Base-by-base conservation (phyloP, 176 grass and related monocot genomes). In the Paspalum vaginatum region DNA sequence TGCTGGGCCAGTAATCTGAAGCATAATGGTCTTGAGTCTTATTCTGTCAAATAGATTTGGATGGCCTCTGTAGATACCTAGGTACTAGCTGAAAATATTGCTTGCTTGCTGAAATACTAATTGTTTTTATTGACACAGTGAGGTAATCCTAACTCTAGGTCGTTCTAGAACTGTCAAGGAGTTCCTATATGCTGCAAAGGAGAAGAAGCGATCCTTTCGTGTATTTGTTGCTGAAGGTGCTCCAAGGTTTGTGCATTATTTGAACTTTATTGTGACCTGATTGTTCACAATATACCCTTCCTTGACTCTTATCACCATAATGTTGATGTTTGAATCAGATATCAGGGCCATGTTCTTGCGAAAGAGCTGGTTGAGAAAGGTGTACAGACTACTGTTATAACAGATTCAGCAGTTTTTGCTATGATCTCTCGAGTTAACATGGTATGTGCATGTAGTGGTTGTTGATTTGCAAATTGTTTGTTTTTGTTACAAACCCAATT, bases 341-440 rank as follows among this genome's bases (percentile, higher is more conserved):
- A 95, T 76, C 86, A 93, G 58, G 96, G 96, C 64, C 96, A 99
- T 91, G 88, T 88, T 85, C 96, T 99, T 84, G 96, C 92, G 62
- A 95, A 93, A 89, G 96, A 99, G 66, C 55, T 99, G 65, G 92
- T 91, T 48, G 86, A 86, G 72, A 93, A 99, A 78, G 96, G 90
- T 55, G 21, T 99, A 74, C 92, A 99, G 74, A 93, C 88, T 84
- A 93, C 96, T 73, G 84, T 99, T 61, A 95, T 91, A 70, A 95
- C 96, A 18, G 96, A 99, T 83, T 98, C 96, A 20, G 92, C 96
- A 42, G 85, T 99, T 89, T 99, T 95, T 93, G 96, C 96, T 22
- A 99, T 95, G 92, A 99, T 99, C 60, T 99, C 96, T 27, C 83
- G 92, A 84, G 96, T 99, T 83, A 99, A 99, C 81, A 99, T 99